Base-by-base conservation (phyloP, 371 early-diverging fungal genomes). In the Racocetra persica region DNA sequence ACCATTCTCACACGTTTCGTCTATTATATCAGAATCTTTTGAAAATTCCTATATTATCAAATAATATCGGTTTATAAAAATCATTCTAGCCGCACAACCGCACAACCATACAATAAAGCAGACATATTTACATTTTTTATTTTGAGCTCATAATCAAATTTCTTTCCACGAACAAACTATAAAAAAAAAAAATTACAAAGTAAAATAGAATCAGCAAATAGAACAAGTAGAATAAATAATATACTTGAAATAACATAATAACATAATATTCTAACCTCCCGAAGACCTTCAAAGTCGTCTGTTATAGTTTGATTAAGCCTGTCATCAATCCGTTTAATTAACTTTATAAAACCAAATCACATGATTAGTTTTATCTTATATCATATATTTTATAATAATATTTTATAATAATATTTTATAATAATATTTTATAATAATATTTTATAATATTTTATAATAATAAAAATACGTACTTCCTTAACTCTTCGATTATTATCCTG, bases 261-360 rank as follows among this genome's bases (percentile, higher is more conserved):
- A 32, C 16, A 4, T 32, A 20, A 41, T 14, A 66, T 45, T 51
- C 49, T 16, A 28, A 71, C 72, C 24, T 71, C 72, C 18, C 22
- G 52, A 52, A 71, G 24, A 7, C 28, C 26, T 18, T 71, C 70
- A 22, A 49, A 32, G 28, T 71, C 52, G 6, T 74, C 57, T 2
- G 57, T 6, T 26, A 32, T n/a, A 20, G n/a, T 45, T 36, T 60
- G 41, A 62, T n/a, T 60, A 41, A 76, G 18, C 18, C 76, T 28
- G 14, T 76, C 76, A 60, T 76, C 60, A 24, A 76, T 60, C 38
- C 41, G 24, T 22, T 60, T 76, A 18, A 76, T 76, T 26, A 76
- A 76, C 76, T 76, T 38, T 28, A 24, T 14, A 54, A 11, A 75
- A 60, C 7, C 18, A 55, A 6, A 4, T 24, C 59, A 18, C 32